Evolutionary conservation across 2,329 filamentous ascomycete genomes (phyloP).

Genomic region (Exserohilum turcica): DNA sequence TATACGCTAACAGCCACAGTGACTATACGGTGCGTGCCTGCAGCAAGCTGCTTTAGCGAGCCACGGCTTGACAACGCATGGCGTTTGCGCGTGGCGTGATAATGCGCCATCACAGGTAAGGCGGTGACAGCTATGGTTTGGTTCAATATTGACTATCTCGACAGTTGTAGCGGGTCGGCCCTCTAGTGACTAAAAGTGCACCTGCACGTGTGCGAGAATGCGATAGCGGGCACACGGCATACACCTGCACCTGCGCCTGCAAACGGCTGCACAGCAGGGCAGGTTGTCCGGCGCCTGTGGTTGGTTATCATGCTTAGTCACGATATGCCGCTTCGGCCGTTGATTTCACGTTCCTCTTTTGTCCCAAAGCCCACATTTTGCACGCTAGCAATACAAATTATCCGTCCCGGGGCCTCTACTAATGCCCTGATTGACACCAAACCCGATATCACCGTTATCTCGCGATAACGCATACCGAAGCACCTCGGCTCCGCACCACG

Average conservation of each 20-base stretch:
- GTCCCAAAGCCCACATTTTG: neutral
- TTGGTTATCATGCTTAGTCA: conserved; percentile 9
- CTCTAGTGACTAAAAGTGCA: neutral
- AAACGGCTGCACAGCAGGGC: too few relatives aligned
- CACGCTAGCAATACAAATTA: conserved; percentile 1
- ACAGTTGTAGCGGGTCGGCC: conserved; percentile 6
- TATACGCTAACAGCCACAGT: neutral
- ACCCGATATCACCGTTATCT: conserved; percentile 3
- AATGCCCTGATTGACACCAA: conserved; percentile 1
- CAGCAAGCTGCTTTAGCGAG: neutral
- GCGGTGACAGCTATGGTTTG: neutral
- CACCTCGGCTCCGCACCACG: conserved; percentile 2
- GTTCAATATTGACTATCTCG: neutral
- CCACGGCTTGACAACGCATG: neutral
- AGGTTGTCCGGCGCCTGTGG: neutral
- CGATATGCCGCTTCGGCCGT: conserved; percentile 5
- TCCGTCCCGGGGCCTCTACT: conserved; percentile 6
- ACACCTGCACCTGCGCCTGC: neutral
- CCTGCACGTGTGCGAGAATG: neutral
- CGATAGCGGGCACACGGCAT: neutral
- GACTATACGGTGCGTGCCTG: neutral
- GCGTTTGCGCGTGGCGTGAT: neutral
- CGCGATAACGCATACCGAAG: conserved; percentile 9
- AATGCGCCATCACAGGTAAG: neutral
- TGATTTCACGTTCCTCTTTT: conserved; percentile 3